Evolutionary conservation across 306 rosid species (phyloP).

Genomic region (Neltuma alba): DNA sequence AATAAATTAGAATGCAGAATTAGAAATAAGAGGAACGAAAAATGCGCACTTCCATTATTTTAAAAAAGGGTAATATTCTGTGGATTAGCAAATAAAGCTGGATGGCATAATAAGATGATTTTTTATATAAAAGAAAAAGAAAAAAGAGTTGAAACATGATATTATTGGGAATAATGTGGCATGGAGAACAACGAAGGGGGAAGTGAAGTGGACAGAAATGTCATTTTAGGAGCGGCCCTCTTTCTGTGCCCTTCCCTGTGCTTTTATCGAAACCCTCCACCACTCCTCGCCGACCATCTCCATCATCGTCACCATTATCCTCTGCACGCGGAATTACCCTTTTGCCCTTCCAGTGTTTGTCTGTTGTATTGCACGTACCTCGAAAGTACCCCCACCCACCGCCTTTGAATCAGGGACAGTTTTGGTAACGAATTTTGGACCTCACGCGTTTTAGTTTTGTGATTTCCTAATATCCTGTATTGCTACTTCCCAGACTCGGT

Average conservation of each 20-base stretch:
- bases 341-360: not conserved
- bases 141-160: not conserved
- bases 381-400: not conserved
- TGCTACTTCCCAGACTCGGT: not conserved
- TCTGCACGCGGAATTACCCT: not conserved
- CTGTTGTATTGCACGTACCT: not conserved
- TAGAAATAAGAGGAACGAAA: not conserved
- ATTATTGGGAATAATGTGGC: not conserved
- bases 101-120: not conserved
- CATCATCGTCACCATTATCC: not conserved
- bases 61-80: not conserved
- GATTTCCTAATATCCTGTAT: not conserved
- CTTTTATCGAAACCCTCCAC: not conserved
- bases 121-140: not conserved
- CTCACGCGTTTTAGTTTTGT: not conserved
- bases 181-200: not conserved
- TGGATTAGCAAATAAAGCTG: slow-evolving; percentile 5
- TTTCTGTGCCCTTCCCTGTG: not conserved
- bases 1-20: not conserved
- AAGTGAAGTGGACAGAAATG: slow-evolving; percentile 1
- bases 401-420: not conserved
- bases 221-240: not conserved
- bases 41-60: slow-evolving; percentile 20
- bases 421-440: not conserved
- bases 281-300: not conserved